Base-by-base conservation (phyloP, 352 stramenopile genomes). In the Saprolegnia parasitica region DNA sequence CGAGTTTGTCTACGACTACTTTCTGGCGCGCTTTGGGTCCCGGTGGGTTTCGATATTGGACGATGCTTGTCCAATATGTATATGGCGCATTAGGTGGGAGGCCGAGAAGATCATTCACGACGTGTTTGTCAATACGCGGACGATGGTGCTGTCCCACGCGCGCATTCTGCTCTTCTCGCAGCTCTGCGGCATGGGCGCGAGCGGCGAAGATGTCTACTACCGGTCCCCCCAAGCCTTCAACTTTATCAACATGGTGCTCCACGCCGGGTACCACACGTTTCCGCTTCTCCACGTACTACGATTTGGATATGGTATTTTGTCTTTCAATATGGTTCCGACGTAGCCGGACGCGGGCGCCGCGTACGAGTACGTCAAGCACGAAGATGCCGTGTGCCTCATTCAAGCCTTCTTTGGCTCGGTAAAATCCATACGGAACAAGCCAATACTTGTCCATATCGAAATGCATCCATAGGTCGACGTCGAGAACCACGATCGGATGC, bases 61-160 rank as follows among this genome's bases (percentile, higher is more conserved):
- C 29, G 5, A 35, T 35, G 5, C 29, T 2, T 6, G 29, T 35
- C 29, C 29, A 35, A 35, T 35, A 35, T 35, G 5, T 35, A 35
- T 35, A 35, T 35, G 18, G 42, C 11, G 42, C 42, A 49, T 49
- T 70, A 70, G 63, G 20, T 83, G 76, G 56, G 86, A 94, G 65
- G 80, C 86, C 0, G 88, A 96, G 73, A 89, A 90, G 56, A 65
- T 90, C 0, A 81, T 95, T 29, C 85, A 95, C 55, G 88, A 95
- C 42, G 62, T 95, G 20, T 96, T 95, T 50, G 76, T 82, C 16
- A 93, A 87, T 56, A 91, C 83, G n/a, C 81, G 88, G 0, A 68
- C 77, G 4, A 65, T 87, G 21, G 71, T 84, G 47, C 32, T 56
- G 0, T 71, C 72, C 4, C 73, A 86, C 37, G 65, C 79, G 5